Evolutionary conservation across 2,329 filamentous ascomycete species (phyloP), one percentile per base, ranked within the genome.

Genomic region (Fusarium scirpi): DNA sequence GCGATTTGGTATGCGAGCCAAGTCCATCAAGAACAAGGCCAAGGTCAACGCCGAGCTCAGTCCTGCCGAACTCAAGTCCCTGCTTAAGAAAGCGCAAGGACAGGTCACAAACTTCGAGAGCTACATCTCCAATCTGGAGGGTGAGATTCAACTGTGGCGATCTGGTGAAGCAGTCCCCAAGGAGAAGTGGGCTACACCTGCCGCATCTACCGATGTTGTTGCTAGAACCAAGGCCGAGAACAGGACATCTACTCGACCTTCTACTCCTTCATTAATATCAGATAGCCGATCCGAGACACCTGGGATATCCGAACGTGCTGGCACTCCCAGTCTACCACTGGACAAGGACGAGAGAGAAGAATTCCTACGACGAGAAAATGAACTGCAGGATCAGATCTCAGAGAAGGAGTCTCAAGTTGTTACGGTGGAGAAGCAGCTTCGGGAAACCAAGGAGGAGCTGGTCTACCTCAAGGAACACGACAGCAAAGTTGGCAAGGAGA

Each of bases 1-100:
- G 65, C 90, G 94, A 47, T 99, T 98, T 78, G 96, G 96, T 85
- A 97, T 96, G 82, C 88, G 96, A 79, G 96, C 96, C 62, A 99
- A 99, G 85, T 93, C 94, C 0, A 99, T 99, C 85, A 98, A 98
- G 91, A 98, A 98, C 86, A 98, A 98, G 87, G 96, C 96, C 82
- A 99, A 98, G 91, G 92, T 99, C 87, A 99, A 99, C 79, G 94
- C 95, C 47, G 96, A 99, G 81, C 89, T 99, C 76, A 98, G 95
- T 77, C 96, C 96, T 47, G 90, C 94, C 15, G 96, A 99, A 82
- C 90, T 99, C 85, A 99, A 98, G 83, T 87, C 90, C 52, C 87
- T 98, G 77, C 90, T 99, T 79, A 94, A 93, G 83, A 97, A 97
- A 82, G 94, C 94, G 16, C 94, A 97, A 81, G 90, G 88, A 55